Base-by-base conservation (phyloP, 1,284 basidiomycete genomes). In the Trichosporon inkin region DNA sequence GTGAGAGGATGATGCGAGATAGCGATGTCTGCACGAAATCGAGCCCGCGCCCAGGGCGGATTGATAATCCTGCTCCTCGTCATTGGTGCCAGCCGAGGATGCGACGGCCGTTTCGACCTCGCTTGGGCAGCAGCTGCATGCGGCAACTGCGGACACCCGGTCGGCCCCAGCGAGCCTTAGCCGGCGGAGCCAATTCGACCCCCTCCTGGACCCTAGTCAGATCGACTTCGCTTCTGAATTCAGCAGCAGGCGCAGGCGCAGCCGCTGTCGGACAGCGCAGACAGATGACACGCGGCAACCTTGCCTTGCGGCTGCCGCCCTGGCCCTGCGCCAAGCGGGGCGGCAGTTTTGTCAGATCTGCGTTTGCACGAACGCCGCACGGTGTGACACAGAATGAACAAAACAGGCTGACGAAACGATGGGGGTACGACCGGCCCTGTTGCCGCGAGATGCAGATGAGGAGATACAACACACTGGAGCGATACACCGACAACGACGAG, bases 1-100 rank as follows among this genome's bases (percentile, higher is more conserved):
- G 38, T 20, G 19, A 17, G 40, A 17, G 40, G 19, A 22, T 20
- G 40, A 22, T 44, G 40, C 40, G 19, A 49, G 44, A 49, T 49
- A 49, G 44, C 44, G 24, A 49, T n/a, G 44, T 49, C 16, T 16
- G 44, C 44, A 22, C 24, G 22, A 32, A 49, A 24, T 49, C 44
- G 44, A 16, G 44, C 24, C 24, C 20, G 13, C 14, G 24, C 8
- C 28, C 44, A 24, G 44, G 44, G 28, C 14, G 14, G 44, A 28
- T 49, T 49, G 44, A 49, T 49, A 49, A 49, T 49, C 44, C 28
- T 49, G 44, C 44, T 8, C 44, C 44, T 24, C 44, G 24, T 49
- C 44, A 49, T 49, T 41, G 38, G 38, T 40, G 38, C 38, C 36
- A 38, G 36, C 11, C 28, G 5, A 32, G 28, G 5, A 8, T 32